Percentiles rank a stretch among this genome's conserved stretches.
Evolutionary conservation across 2,329 filamentous ascomycete species (phyloP).

Genomic region (Alternaria sp.): DNA sequence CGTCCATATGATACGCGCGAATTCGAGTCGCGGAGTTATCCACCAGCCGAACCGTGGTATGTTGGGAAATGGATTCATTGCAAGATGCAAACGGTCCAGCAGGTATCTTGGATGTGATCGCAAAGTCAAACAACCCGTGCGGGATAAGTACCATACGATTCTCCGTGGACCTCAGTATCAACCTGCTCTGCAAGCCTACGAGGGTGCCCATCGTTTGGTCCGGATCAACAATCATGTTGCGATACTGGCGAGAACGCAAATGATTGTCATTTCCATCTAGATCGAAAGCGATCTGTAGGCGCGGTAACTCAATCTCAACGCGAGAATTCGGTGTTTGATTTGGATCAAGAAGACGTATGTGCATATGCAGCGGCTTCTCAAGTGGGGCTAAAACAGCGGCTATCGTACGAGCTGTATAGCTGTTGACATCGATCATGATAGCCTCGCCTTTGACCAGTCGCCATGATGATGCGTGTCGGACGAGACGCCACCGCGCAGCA

Average conservation of each 20-base stretch:
- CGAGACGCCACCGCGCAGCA: too few species aligned
- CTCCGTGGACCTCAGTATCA: slow-evolving; percentile 19
- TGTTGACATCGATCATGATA: too few species aligned
- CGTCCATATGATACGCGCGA: slow-evolving; percentile 59
- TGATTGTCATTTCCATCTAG: too few species aligned
- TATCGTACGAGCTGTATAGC: slow-evolving; percentile 3
- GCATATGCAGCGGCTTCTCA: slow-evolving; percentile 23
- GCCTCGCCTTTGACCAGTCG: too few species aligned
- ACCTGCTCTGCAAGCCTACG: slow-evolving; percentile 30
- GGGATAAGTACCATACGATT: too few species aligned
- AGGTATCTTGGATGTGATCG: too few species aligned
- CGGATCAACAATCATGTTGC: slow-evolving; percentile 32
- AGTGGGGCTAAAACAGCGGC: slow-evolving; percentile 17
- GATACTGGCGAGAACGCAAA: slow-evolving; percentile 34
- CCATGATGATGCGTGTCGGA: too few species aligned
- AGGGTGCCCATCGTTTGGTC: slow-evolving; percentile 33
- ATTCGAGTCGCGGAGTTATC: slow-evolving; percentile 17
- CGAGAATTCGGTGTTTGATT: too few species aligned
- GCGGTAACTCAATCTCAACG: slow-evolving; percentile 22
- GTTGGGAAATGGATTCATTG: too few species aligned
- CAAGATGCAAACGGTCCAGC: too few species aligned
- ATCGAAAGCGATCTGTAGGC: slow-evolving; percentile 3
- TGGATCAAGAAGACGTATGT: slow-evolving; percentile 7
- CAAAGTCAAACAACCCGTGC: too few species aligned
- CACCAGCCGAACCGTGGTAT: too few species aligned